Conservation (phyloP, 352 stramenopile species). For the Phytopythium kandeliae region DNA sequence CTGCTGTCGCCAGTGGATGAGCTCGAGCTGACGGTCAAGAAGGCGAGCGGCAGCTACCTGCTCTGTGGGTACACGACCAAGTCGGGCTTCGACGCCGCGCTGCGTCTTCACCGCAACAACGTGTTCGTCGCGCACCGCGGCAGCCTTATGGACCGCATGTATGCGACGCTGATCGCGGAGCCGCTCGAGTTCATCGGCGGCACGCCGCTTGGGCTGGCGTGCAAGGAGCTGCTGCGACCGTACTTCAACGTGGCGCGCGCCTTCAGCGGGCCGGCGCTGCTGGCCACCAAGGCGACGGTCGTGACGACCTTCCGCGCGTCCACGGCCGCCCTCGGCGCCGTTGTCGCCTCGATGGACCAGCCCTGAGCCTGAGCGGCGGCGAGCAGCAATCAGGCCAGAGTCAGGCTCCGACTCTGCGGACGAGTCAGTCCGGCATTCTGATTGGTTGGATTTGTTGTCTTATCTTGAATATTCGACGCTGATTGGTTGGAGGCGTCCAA, state of each 20-base stretch:
- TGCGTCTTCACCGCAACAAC: slow-evolving; percentile 73
- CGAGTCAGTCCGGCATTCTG: too few relatives aligned
- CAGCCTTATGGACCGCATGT: slow-evolving; percentile 64
- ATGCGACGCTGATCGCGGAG: slow-evolving; percentile 58
- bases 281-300: slow-evolving; percentile 57
- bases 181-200: slow-evolving; percentile 63
- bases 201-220: slow-evolving; percentile 59
- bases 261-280: slow-evolving; percentile 64
- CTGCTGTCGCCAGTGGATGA: slow-evolving; percentile 58
- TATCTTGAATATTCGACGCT: too few relatives aligned
- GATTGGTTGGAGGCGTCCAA: too few relatives aligned
- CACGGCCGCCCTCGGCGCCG: slow-evolving; percentile 55
- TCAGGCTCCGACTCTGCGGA: too few relatives aligned
- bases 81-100: slow-evolving; percentile 49
- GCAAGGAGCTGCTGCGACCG: slow-evolving; percentile 43
- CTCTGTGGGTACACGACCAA: slow-evolving; percentile 67
- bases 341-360: slow-evolving; percentile 61
- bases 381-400: too few relatives aligned
- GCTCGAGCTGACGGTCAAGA: slow-evolving; percentile 75
- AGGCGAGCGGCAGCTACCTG: slow-evolving; percentile 72
- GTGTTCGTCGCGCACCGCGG: slow-evolving; percentile 73
- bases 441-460: too few relatives aligned
- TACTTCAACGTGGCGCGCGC: slow-evolving; percentile 66
- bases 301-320: slow-evolving; percentile 70
- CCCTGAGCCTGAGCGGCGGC: neutral